Evolutionary conservation across 371 early-diverging fungal genomes (phyloP), one percentile per base, ranked within the genome.

Genomic region (Mycotypha africana): DNA sequence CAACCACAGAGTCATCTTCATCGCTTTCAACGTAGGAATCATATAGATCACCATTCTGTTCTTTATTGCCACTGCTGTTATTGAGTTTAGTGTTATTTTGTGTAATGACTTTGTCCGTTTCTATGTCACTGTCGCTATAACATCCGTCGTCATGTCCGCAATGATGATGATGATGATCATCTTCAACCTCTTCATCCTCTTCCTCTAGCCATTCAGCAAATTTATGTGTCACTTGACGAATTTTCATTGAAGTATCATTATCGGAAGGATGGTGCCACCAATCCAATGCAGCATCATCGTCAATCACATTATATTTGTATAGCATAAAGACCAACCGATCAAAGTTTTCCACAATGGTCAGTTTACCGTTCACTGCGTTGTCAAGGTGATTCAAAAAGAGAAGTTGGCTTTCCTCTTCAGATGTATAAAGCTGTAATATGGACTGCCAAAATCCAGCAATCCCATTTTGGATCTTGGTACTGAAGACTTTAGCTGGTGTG

Each of bases 391-490:
- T 46, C 6, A 74, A 43, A 15, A 74, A 56, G 5, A 46, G 49
- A 16, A 43, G 25, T 35, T 65, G 63, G 20, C 56, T 55, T 1
- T 58, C 54, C 16, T 67, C 60, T 12, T 58, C 59, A 4, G 52
- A 41, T 0, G 60, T 49, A 45, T 67, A 62, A 16, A 53, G 46
- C 34, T 61, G 61, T 14, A 74, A 38, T 14, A 74, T 55, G 10
- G 62, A 51, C 41, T 68, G 59, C 74, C 74, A 74, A 30, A 67
- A 74, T 3, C 45, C 44, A 1, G 57, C 24, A 37, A 74, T 62
- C 6, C 53, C 64, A 10, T 52, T 41, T 26, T 65, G 65, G 1
- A 70, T 51, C n/a, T 41, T 28, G n/a, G 47, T 37, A 2, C 43
- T 32, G 24, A 60, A 60, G 0, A 53, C 16, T 22, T 52, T 59